phyloP scores from a whole-genome alignment of 2,329 filamentous ascomycete genomes.

The Penicillium sp. region DNA sequence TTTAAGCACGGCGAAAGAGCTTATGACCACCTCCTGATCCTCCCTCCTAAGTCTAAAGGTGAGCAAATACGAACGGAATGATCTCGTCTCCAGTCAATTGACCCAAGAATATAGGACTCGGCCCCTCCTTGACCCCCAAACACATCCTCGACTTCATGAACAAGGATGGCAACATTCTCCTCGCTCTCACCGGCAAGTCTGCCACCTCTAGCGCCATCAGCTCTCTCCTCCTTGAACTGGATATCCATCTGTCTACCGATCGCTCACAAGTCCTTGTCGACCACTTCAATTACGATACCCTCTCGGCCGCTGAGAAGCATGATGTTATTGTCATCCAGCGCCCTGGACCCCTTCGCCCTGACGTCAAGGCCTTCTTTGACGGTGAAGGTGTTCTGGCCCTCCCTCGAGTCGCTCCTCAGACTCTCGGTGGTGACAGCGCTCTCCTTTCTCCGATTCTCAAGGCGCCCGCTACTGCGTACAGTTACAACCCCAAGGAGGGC shows the following conservation, averaged over 20 bases:
- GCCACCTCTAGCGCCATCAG: slow-evolving; percentile 70
- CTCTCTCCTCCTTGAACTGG: slow-evolving; percentile 80
- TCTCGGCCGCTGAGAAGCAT: slow-evolving; percentile 76
- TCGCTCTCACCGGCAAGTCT: slow-evolving; percentile 73
- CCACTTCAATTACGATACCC: slow-evolving; percentile 88
- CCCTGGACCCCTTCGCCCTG: slow-evolving; percentile 63
- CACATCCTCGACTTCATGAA: slow-evolving; percentile 88
- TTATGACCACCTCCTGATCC: slow-evolving; percentile 87
- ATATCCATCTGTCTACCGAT: slow-evolving; percentile 82
- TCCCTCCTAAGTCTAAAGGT: slow-evolving; percentile 91
- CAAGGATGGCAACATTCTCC: slow-evolving; percentile 83
- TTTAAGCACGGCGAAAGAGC: slow-evolving; percentile 83
- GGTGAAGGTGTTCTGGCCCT: slow-evolving; percentile 72
- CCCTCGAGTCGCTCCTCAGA: slow-evolving; percentile 76
- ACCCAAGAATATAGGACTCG: slow-evolving; percentile 63
- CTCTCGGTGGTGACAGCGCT: slow-evolving; percentile 70
- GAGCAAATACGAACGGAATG: slow-evolving; percentile 11
- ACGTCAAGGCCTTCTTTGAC: slow-evolving; percentile 74
- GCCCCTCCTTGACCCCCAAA: slow-evolving; percentile 82
- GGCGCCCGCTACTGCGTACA: slow-evolving; percentile 82
- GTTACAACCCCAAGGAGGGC: slow-evolving; percentile 90
- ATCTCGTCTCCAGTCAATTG: slow-evolving; percentile 22
- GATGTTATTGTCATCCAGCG: slow-evolving; percentile 79
- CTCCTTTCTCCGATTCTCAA: slow-evolving; percentile 79
- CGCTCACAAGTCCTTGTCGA: slow-evolving; percentile 84